These are phyloP conservation scores for Zanthoxylum bungeanum DNA, from an alignment of 345 rosid species.

Conservation along the genomic window DNA sequence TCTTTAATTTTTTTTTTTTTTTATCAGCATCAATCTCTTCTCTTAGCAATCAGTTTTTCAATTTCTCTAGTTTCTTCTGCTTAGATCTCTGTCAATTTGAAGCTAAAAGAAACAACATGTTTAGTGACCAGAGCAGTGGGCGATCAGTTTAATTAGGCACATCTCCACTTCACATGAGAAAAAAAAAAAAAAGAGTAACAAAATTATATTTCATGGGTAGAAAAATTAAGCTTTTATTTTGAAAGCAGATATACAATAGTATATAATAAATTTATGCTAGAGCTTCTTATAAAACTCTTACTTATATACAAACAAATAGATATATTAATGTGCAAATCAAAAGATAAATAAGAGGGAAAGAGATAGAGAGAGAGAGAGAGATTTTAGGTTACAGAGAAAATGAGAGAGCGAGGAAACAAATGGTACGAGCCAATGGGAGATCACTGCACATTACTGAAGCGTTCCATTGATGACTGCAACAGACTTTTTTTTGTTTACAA, in stretches of 20 bases:
- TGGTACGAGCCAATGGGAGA: conserved; percentile 31
- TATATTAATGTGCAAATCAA: not conserved
- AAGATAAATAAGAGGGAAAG: not conserved
- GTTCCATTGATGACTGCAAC: conserved; percentile 14
- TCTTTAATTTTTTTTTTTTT: not conserved
- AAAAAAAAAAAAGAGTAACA: too few species aligned
- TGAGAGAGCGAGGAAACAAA: conserved; percentile 19
- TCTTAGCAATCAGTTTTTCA: not conserved
- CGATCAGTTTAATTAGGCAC: not conserved
- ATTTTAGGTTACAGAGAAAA: conserved; percentile 15
- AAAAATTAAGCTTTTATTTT: not conserved
- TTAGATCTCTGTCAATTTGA: conserved; percentile 1
- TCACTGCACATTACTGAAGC: conserved; percentile 18
- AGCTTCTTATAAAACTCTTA: not conserved
- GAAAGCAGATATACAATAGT: not conserved
- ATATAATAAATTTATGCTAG: not conserved
- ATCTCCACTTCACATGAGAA: conserved; percentile 8
- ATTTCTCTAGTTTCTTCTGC: not conserved
- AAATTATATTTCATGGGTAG: not conserved
- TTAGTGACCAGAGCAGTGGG: not conserved
- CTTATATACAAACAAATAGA: not conserved
- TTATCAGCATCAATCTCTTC: not conserved
- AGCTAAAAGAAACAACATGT: not conserved
- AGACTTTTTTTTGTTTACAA: conserved; percentile 13
- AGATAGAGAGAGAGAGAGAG: conserved; percentile 9